Evolutionary conservation across 2,329 filamentous ascomycete species (phyloP), one percentile per base, ranked within the genome.

Genomic region (Lachnellula cervina): DNA sequence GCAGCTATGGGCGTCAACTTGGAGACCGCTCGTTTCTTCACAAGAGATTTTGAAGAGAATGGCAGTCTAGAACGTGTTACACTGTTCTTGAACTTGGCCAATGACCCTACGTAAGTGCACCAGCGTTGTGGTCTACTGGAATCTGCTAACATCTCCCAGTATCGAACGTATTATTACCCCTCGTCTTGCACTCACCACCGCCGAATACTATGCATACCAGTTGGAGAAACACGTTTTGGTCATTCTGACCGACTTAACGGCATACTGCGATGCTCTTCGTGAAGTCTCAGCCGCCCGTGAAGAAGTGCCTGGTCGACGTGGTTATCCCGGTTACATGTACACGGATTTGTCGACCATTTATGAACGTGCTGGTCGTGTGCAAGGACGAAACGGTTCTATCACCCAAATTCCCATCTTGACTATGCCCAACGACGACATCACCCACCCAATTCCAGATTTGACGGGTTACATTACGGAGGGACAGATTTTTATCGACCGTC

Each of bases 311-410:
- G 94, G 94, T 81, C 93, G 94, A 74, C 93, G 94, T 86, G 94
- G 94, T 83, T 99, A 94, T 80, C 94, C 94, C 52, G 94, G 94
- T 89, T 99, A 99, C 83, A 99, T 99, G 94, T 99, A 99, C 81
- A 99, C 94, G 66, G 95, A 99, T 84, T 89, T 99, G 86, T 97
- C 94, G 58, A 99, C 94, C 71, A 97, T 99, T 69, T 99, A 99
- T 81, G 94, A 99, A 78, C 92, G 94, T 78, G 94, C 94, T 66
- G 94, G 94, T 70, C 94, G 94, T 88, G 94, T 99, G 50, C 81
- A 90, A 70, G 95, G 95, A 67, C 89, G 95, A 67, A 97, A 97
- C 70, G 94, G 95, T 59, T 99, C 94, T 68, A 99, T 99, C 69
- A 99, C 95, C 19, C 94, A 99, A 77, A 97, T 99, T 69, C 94